These are phyloP conservation scores for Coccomyxa sp. DNA, from an alignment of 139 green algal species.

Conservation along the genomic window DNA sequence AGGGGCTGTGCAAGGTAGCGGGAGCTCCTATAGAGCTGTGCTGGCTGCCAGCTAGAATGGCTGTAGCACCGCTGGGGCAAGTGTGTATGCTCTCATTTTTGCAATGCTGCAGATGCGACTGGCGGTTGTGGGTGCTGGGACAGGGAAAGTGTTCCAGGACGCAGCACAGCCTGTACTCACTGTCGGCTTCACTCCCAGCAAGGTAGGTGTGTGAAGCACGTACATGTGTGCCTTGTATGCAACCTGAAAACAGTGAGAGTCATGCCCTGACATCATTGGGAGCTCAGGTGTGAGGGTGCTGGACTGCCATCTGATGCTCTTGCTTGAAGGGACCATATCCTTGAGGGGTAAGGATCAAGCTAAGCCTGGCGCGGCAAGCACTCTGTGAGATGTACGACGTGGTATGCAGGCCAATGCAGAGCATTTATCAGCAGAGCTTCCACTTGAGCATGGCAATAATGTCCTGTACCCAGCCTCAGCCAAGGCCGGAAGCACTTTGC, in stretches of 20 bases:
- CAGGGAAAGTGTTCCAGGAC: constrained; percentile 48
- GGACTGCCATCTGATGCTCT: neutral
- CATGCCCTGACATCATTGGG: neutral
- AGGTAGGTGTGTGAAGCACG: neutral
- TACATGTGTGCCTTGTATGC: neutral
- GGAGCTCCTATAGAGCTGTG: neutral
- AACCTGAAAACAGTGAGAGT: neutral
- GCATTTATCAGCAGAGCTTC: constrained; percentile 71
- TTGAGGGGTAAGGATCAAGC: neutral
- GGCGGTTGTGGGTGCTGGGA: constrained; percentile 77
- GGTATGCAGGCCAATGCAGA: constrained; percentile 60
- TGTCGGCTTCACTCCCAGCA: constrained; percentile 14
- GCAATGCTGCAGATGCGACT: constrained; percentile 43
- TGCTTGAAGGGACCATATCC: neutral
- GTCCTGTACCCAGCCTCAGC: constrained; percentile 82
- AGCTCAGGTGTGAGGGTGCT: neutral
- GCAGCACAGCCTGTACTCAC: constrained; percentile 8
- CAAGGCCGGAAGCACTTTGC: constrained; percentile 59
- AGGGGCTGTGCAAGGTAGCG: neutral
- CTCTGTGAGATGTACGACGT: neutral
- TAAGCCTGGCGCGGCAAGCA: neutral
- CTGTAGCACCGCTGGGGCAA: neutral
- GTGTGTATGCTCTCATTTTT: neutral
- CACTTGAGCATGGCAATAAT: constrained; percentile 36
- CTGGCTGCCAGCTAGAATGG: neutral